Evolutionary conservation across 2,329 filamentous ascomycete genomes (phyloP).

Genomic region (Penicillium sp.): DNA sequence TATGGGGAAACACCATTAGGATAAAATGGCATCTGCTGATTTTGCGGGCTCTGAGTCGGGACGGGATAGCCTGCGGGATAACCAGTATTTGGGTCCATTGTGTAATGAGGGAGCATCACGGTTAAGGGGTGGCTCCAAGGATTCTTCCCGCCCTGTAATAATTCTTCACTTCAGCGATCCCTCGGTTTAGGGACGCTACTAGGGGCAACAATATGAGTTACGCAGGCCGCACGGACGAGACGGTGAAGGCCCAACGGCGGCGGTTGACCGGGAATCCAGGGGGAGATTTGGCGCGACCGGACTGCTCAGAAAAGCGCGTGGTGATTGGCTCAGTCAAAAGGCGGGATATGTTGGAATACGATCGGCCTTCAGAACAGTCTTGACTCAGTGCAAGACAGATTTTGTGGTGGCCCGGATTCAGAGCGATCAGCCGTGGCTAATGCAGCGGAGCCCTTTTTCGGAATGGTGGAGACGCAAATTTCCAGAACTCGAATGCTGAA

Average conservation of each 20-base stretch:
- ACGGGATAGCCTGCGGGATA: conserved; percentile 36
- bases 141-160: conserved; percentile 16
- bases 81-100: conserved; percentile 26
- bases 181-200: conserved; percentile 10
- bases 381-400: conserved; percentile 22
- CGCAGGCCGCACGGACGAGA: conserved; percentile 24
- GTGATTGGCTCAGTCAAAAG: conserved; percentile 21
- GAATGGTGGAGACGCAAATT: conserved; percentile 20
- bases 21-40: conserved; percentile 37
- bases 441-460: conserved; percentile 28
- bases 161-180: conserved; percentile 8
- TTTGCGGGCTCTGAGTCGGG: conserved; percentile 32
- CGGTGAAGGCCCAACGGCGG: conserved; percentile 7
- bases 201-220: conserved; percentile 9
- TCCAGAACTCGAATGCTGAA: conserved; percentile 8
- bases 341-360: conserved; percentile 17
- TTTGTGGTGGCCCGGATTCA: conserved; percentile 27
- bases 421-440: conserved; percentile 31
- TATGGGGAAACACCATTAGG: conserved; percentile 33
- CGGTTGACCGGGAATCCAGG: conserved; percentile 19
- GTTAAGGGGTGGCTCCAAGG: conserved; percentile 1
- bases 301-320: conserved; percentile 5
- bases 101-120: conserved; percentile 15
- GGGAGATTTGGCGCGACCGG: background rate
- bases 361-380: conserved; percentile 17